A percentile compares a stretch with the other conserved stretches of the same genome.
Evolutionary conservation across 2,329 filamentous ascomycete genomes (phyloP).

Genomic region (Aspergillus caelatus): DNA sequence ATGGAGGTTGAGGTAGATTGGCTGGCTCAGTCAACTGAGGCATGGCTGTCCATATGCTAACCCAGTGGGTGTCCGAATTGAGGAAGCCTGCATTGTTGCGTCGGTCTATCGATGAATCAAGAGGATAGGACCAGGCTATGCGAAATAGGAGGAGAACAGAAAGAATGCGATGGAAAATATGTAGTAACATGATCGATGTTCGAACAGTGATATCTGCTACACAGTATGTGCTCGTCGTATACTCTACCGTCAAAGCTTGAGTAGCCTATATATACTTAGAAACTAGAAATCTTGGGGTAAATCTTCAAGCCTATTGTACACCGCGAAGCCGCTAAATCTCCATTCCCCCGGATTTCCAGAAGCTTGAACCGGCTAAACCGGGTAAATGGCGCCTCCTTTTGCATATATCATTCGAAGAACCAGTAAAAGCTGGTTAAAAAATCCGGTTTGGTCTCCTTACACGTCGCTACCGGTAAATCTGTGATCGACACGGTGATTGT

Average conservation of each 20-base stretch:
- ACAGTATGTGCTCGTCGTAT: neutral
- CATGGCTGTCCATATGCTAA: constrained; percentile 68
- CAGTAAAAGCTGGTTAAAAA: neutral
- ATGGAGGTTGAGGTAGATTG: constrained; percentile 64
- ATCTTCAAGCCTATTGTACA: neutral
- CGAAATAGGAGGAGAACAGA: neutral
- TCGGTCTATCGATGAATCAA: neutral
- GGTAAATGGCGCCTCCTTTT: neutral
- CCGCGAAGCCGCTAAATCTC: neutral
- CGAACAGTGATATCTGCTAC: neutral
- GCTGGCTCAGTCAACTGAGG: constrained; percentile 64
- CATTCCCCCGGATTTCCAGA: neutral
- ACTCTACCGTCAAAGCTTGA: too few relatives aligned
- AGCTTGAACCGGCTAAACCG: constrained; percentile 10
- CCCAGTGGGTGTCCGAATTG: constrained; percentile 50
- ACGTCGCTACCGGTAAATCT: neutral
- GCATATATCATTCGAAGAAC: neutral
- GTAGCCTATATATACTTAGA: neutral
- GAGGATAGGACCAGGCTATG: neutral
- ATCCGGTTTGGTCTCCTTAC: neutral
- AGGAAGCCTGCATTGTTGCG: neutral
- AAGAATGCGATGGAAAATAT: neutral
- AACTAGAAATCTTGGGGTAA: neutral
- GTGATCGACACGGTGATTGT: neutral
- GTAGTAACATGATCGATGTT: neutral